A percentile compares a stretch with the other conserved stretches of the same genome.
Evolutionary conservation across 108 stramenopile genomes (phyloP).

Genomic region (Pseudonitzschia delicatissima): DNA sequence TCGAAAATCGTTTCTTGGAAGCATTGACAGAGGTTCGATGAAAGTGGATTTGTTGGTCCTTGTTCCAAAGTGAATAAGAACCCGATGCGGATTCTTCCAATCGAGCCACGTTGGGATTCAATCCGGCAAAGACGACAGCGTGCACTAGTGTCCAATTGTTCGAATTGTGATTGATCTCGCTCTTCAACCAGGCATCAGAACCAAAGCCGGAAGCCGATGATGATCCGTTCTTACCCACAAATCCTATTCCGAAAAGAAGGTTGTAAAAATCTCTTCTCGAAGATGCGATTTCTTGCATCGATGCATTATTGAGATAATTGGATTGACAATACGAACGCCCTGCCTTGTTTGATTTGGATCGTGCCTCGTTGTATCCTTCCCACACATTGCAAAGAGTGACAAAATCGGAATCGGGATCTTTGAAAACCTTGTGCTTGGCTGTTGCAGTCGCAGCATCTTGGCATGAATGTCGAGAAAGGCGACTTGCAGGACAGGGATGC

Average conservation of each 20-base stretch:
- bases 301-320: conserved; percentile 71
- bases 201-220: neutral
- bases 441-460: conserved; percentile 67
- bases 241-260: conserved; percentile 77
- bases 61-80: conserved; percentile 40
- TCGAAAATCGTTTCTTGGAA: conserved; percentile 10
- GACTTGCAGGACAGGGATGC: conserved; percentile 75
- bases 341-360: conserved; percentile 17
- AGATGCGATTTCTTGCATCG: conserved; percentile 77
- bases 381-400: conserved; percentile 85
- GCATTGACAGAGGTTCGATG: conserved; percentile 62
- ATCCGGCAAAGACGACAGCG: conserved; percentile 88
- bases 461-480: conserved; percentile 70
- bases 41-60: conserved; percentile 54
- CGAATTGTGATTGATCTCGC: conserved; percentile 43
- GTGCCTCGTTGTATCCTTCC: conserved; percentile 56
- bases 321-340: conserved; percentile 57
- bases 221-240: conserved; percentile 44
- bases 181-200: conserved; percentile 10
- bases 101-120: conserved; percentile 89
- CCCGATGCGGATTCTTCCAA: conserved; percentile 22
- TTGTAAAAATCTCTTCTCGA: conserved; percentile 71
- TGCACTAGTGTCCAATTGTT: conserved; percentile 56
- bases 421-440: conserved; percentile 64
- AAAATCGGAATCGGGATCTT: conserved; percentile 78